These are phyloP conservation scores for Camellia oleifera DNA, from an alignment of 179 eudicot genomes.

Conservation along the genomic window DNA sequence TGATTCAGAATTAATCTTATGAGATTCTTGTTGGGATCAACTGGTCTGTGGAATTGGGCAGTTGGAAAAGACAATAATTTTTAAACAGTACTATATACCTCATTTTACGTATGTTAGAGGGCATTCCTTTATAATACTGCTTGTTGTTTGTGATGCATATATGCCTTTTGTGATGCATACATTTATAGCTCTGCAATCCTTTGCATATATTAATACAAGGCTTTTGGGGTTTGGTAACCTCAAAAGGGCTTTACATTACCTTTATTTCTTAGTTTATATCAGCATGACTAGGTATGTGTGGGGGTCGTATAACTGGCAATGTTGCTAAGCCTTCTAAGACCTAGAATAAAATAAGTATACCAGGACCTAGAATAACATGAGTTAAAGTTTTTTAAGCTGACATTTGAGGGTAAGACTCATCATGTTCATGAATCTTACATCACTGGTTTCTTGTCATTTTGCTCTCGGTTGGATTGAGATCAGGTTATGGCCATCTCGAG, in stretches of 20 bases:
- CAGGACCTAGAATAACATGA: background rate
- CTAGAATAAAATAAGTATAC: too few relatives aligned
- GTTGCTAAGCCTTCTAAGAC: background rate
- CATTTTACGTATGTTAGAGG: slow-evolving; percentile 19
- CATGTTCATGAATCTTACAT: too few relatives aligned
- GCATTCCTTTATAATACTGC: slow-evolving; percentile 3
- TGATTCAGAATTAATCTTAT: slow-evolving; percentile 17
- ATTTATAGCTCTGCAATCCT: slow-evolving; percentile 24
- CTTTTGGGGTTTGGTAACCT: slow-evolving; percentile 12
- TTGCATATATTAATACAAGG: slow-evolving; percentile 9
- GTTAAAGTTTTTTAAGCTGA: background rate
- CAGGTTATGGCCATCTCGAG: too few relatives aligned
- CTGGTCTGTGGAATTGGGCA: slow-evolving; percentile 20
- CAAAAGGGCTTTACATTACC: background rate
- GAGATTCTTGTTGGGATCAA: slow-evolving; percentile 16
- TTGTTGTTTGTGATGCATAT: slow-evolving; percentile 16
- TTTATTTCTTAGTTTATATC: too few relatives aligned
- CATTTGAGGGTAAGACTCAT: too few relatives aligned
- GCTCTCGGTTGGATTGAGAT: too few relatives aligned
- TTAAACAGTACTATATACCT: slow-evolving; percentile 18
- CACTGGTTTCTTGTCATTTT: too few relatives aligned
- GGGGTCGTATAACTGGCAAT: background rate
- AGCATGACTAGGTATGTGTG: too few relatives aligned
- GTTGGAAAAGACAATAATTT: slow-evolving; percentile 24
- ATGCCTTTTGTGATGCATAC: slow-evolving; percentile 19